phyloP scores from a whole-genome alignment of 352 stramenopile genomes.

The Phytophthora europaea region DNA sequence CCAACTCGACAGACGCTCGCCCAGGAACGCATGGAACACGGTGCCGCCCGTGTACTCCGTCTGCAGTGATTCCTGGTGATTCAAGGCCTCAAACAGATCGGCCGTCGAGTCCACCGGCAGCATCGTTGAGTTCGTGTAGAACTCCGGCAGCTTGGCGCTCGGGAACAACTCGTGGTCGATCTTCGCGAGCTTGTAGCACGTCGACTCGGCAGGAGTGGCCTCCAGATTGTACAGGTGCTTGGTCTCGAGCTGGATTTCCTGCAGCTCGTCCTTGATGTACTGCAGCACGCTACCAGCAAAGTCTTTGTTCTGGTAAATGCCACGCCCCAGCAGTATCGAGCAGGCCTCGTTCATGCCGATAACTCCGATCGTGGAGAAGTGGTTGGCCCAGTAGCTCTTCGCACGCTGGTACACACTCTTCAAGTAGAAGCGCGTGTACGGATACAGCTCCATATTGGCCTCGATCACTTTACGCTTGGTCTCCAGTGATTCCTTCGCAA shows the following conservation, averaged over 20 bases:
- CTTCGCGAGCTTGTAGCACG: constrained; percentile 44
- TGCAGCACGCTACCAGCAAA: constrained; percentile 37
- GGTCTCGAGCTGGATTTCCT: constrained; percentile 42
- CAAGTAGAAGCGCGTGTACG: constrained; percentile 43
- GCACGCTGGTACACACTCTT: constrained; percentile 38
- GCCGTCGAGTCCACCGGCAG: constrained; percentile 40
- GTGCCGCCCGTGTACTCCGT: constrained; percentile 44
- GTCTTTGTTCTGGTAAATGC: constrained; percentile 45
- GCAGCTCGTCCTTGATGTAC: constrained; percentile 43
- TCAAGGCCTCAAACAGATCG: constrained; percentile 40
- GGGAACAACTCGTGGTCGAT: constrained; percentile 40
- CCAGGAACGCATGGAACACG: constrained; percentile 43
- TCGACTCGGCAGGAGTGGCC: constrained; percentile 43
- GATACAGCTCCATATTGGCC: constrained; percentile 43
- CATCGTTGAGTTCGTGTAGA: constrained; percentile 49
- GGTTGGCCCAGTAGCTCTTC: constrained; percentile 46
- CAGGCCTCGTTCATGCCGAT: constrained; percentile 46
- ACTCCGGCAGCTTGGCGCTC: constrained; percentile 28
- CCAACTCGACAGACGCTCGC: constrained; percentile 43
- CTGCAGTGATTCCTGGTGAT: constrained; percentile 42
- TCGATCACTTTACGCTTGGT: constrained; percentile 42
- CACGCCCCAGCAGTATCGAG: constrained; percentile 33
- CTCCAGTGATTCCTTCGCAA: constrained; percentile 42
- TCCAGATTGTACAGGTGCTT: constrained; percentile 46
- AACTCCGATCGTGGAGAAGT: constrained; percentile 45